Percentiles rank a stretch among this genome's conserved stretches.
Conservation (phyloP, 331 rosid species). For the Ulmus americana region DNA sequence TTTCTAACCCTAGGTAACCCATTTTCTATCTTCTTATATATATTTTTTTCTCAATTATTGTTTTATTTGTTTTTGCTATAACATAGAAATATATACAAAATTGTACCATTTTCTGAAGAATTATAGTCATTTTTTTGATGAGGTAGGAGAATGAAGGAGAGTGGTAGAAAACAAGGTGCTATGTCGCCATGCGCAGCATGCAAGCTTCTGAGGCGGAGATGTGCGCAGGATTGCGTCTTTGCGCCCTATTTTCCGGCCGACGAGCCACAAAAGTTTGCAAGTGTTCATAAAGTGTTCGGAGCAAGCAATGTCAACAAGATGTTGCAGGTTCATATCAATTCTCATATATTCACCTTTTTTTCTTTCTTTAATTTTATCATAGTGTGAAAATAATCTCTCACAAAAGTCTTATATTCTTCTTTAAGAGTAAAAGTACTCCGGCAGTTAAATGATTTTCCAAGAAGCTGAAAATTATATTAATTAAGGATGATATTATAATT, state of each 20-base stretch:
- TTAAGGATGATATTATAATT: no score
- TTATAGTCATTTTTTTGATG: no score
- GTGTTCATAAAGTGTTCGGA: conserved; percentile 92
- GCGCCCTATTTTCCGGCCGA: conserved; percentile 98
- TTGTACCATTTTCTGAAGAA: no score
- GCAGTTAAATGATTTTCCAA: no score
- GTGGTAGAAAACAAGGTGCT: conserved; percentile 73
- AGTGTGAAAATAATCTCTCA: no score
- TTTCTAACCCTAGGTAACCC: neutral
- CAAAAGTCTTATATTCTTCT: no score
- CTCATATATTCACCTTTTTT: conserved; percentile 9
- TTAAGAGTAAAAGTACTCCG: no score
- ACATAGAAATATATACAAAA: no score
- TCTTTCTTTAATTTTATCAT: neutral
- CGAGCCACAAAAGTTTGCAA: conserved; percentile 85
- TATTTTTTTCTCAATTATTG: no score
- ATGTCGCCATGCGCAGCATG: conserved; percentile 94
- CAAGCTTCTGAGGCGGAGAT: conserved; percentile 84
- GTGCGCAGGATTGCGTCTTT: conserved; percentile 76
- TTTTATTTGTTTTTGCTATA: no score
- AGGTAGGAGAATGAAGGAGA: conserved; percentile 45
- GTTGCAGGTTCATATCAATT: conserved; percentile 57
- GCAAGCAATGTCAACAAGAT: conserved; percentile 98
- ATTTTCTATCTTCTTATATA: neutral
- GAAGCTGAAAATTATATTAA: no score